Base-by-base conservation (phyloP, 129 eudicot species). In the Erigeron canadensis region DNA sequence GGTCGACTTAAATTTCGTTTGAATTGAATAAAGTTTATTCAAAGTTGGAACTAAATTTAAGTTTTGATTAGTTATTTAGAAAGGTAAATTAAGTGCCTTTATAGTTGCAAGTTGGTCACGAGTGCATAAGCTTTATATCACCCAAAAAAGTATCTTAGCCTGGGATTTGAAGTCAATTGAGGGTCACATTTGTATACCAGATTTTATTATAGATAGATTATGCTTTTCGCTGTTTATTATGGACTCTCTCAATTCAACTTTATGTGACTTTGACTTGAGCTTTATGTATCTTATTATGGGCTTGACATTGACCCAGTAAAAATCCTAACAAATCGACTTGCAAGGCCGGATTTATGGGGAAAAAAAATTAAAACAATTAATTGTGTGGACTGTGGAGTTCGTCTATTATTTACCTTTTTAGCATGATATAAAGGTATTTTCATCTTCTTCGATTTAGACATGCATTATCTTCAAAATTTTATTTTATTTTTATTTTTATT, bases 161-260 rank as follows among this genome's bases (percentile, higher is more conserved):
- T 70, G 71, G 50, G 62, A 64, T 78, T 64, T 78, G 53, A 71
- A 71, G 77, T 44, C 77, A 78, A 46, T 78, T 78, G 82, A 78
- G 82, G 82, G 82, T 78, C 82, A 71, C 51, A 78, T 43, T 78
- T 78, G 82, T 44, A 43, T 43, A 71, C 82, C 22, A 42, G n/a
- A 74, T 13, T 8, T 63, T 41, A 45, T 2, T 66, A 23, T 44
- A 43, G n/a, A 18, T 16, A 10, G 10, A 44, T 13, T 8, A 16
- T 23, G 59, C 67, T 62, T 71, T 77, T 77, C 8, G 81, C 70
- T 77, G 77, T 63, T 56, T 63, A 70, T 42, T 54, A 21, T 78
- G 68, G 82, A 78, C 77, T 63, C 77, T 10, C 73, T 63, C 44
- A 44, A 19, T 51, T 63, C 68, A 64, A 10, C 82, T 63, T 71